Evolutionary conservation across 2,329 filamentous ascomycete species (phyloP).

Genomic region (Dryadomyces quercivorus): DNA sequence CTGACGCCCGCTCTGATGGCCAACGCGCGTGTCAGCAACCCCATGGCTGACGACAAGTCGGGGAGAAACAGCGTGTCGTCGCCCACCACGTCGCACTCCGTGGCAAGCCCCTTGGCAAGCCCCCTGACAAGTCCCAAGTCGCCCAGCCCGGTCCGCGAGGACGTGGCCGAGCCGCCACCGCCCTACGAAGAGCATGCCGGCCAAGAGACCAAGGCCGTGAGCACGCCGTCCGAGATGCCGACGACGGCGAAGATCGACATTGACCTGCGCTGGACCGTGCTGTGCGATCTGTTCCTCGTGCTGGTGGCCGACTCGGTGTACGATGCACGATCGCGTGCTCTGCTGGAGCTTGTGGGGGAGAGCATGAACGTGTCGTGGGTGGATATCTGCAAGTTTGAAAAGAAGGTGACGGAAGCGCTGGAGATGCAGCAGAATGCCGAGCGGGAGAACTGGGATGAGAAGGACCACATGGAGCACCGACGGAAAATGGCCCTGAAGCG

Average conservation of each 20-base stretch:
- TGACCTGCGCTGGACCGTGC: slow-evolving; percentile 89
- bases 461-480: slow-evolving; percentile 80
- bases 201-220: slow-evolving; percentile 65
- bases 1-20: slow-evolving; percentile 79
- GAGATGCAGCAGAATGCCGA: slow-evolving; percentile 95
- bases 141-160: slow-evolving; percentile 20
- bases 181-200: slow-evolving; percentile 52
- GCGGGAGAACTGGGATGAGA: slow-evolving; percentile 96
- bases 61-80: slow-evolving; percentile 2
- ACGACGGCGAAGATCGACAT: slow-evolving; percentile 81
- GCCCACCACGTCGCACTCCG: not conserved
- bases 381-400: slow-evolving; percentile 94
- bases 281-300: slow-evolving; percentile 90
- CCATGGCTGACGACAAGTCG: slow-evolving; percentile 48
- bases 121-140: not conserved
- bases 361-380: slow-evolving; percentile 76
- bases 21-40: slow-evolving; percentile 87
- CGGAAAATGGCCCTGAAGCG: slow-evolving; percentile 70
- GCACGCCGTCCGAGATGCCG: slow-evolving; percentile 71
- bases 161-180: slow-evolving; percentile 41
- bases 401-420: slow-evolving; percentile 87
- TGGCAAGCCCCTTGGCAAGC: not conserved
- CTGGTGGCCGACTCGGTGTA: slow-evolving; percentile 95
- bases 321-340: slow-evolving; percentile 71
- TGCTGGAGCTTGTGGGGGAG: slow-evolving; percentile 73